These are phyloP conservation scores for Firmiana major DNA, from an alignment of 345 rosid genomes.

Conservation along the genomic window DNA sequence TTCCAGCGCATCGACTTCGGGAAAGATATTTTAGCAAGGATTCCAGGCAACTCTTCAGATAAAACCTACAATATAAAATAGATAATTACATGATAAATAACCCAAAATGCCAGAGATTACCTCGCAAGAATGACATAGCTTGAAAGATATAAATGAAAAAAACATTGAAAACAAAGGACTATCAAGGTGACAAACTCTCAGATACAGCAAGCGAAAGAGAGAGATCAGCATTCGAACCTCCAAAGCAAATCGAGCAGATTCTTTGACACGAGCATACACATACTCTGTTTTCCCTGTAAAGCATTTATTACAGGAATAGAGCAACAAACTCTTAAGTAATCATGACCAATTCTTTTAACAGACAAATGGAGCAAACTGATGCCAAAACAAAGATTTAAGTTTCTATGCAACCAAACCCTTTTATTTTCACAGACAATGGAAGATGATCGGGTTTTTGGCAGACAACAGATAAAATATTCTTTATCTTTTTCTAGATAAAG, in stretches of 20 bases:
- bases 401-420: background rate
- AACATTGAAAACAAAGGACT: background rate
- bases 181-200: background rate
- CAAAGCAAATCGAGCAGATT: constrained; percentile 65
- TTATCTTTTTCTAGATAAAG: background rate
- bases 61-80: constrained; percentile 51
- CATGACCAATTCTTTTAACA: background rate
- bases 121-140: background rate
- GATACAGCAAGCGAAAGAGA: constrained; percentile 18
- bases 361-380: background rate
- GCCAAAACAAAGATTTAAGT: background rate
- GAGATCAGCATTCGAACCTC: constrained; percentile 51
- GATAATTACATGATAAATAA: background rate
- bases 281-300: constrained; percentile 87
- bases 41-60: constrained; percentile 72
- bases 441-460: background rate
- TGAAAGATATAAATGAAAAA: background rate
- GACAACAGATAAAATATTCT: background rate
- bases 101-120: background rate
- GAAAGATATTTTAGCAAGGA: constrained; percentile 74
- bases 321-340: background rate
- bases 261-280: constrained; percentile 59
- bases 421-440: background rate
- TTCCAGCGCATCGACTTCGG: constrained; percentile 97
- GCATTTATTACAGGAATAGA: background rate